Evolutionary conservation across 2,329 filamentous ascomycete genomes (phyloP).

Genomic region (Cladobotryum protrusum): DNA sequence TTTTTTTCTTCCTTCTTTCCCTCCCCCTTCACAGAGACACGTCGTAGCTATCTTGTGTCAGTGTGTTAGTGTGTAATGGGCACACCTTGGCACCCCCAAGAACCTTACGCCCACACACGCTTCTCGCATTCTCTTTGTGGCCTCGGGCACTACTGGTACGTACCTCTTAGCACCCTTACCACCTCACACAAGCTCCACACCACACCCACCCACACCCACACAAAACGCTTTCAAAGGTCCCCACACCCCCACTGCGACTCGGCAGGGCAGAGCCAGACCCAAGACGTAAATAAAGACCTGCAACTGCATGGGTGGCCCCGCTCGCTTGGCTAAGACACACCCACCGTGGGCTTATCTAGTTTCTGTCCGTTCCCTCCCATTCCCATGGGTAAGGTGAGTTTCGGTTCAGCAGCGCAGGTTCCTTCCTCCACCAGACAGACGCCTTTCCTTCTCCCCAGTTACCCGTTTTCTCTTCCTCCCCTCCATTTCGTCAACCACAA

Average conservation of each 20-base stretch:
- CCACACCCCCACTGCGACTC: constrained; percentile 4
- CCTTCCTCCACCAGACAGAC: constrained; percentile 32
- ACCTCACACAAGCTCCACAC: too few relatives aligned
- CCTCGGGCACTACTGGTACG: too few relatives aligned
- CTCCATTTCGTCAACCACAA: constrained; percentile 25
- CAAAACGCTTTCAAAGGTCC: neutral
- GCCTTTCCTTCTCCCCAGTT: constrained; percentile 33
- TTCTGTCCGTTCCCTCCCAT: constrained; percentile 31
- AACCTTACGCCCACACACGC: too few relatives aligned
- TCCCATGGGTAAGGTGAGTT: constrained; percentile 40
- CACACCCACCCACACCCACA: neutral
- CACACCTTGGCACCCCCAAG: too few relatives aligned
- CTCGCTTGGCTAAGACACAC: constrained; percentile 19
- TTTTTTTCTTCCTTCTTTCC: neutral
- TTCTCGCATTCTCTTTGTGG: too few relatives aligned
- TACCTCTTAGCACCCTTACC: neutral
- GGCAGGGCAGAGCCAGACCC: constrained; percentile 9
- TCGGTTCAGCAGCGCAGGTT: constrained; percentile 31
- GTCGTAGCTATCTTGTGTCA: too few relatives aligned
- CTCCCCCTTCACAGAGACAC: neutral
- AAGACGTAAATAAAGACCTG: constrained; percentile 9
- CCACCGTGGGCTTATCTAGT: constrained; percentile 21
- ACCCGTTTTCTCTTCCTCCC: constrained; percentile 28
- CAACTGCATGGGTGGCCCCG: constrained; percentile 21
- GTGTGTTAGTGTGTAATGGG: too few relatives aligned